phyloP scores from a whole-genome alignment of 140 eudicot genomes.

The Oenanthe javanica region DNA sequence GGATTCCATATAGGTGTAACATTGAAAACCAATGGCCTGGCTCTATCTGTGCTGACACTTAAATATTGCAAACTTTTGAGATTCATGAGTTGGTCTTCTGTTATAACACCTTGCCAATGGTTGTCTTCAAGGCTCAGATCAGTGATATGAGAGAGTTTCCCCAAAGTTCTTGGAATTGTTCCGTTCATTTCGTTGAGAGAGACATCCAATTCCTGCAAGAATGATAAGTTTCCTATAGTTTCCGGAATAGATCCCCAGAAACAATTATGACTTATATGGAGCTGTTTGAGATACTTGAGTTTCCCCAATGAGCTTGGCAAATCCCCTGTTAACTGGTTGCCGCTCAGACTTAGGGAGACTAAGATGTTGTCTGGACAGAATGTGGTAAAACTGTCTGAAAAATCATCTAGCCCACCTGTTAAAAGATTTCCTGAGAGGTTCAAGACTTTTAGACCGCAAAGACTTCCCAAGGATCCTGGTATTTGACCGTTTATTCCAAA shows the following conservation, averaged over 20 bases:
- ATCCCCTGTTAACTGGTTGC: constrained; percentile 1
- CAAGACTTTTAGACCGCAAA: constrained; percentile 2
- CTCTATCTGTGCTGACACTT: background rate
- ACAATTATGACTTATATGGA: background rate
- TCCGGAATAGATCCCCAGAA: constrained; percentile 8
- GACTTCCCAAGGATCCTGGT: constrained; percentile 3
- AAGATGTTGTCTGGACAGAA: constrained; percentile 3
- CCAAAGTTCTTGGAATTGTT: constrained; percentile 1
- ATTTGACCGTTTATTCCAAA: background rate
- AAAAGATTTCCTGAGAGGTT: constrained; percentile 1
- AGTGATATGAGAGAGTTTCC: background rate
- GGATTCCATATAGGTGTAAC: background rate
- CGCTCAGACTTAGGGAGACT: background rate
- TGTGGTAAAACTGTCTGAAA: background rate
- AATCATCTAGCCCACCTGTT: background rate
- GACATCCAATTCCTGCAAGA: constrained; percentile 8
- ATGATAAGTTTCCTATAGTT: background rate
- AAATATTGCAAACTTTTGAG: background rate
- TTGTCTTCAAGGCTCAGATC: background rate
- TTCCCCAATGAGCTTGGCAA: constrained; percentile 1
- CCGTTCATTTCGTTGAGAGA: constrained; percentile 7
- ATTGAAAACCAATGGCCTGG: background rate
- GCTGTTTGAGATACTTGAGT: constrained; percentile 3
- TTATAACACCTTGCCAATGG: constrained; percentile 7
- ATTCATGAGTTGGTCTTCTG: background rate